Evolutionary conservation across 306 rosid species (phyloP), one percentile per base, ranked within the genome.

Genomic region (Sindora glabra): DNA sequence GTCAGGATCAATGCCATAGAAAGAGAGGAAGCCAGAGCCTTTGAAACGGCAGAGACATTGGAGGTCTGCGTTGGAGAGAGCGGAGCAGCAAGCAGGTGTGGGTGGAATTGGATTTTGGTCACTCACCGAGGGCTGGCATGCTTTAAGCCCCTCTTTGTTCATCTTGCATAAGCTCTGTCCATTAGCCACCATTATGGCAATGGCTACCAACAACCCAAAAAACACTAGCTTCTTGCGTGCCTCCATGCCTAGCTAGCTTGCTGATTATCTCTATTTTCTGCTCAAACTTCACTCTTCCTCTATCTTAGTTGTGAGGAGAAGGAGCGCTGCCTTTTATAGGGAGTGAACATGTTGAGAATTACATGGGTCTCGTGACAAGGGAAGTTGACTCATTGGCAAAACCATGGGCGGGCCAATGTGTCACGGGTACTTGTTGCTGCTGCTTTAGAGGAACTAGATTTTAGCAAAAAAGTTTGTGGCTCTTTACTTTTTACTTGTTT

Each of bases 1-100:
- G 2, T 45, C 13, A 15, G 85, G 56, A 59, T 86, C 72, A 37
- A 86, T 55, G 8, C 70, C 71, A 45, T 75, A 75, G 45, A 60
- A 1, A 22, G 18, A 2, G 55, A 86, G 57, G 17, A 73, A 36
- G 0, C 59, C 53, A 0, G 78, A 68, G 65, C 48, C 46, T 67
- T 73, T 73, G 63, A 58, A 74, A 40, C 27, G 4, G 47, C 95
- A 86, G 4, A 80, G 64, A 53, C 95, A 86, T 23, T 46, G 21
- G 33, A 80, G 66, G 62, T 86, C 74, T 13, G 90, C 81, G 0
- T 37, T 47, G 0, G 53, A 29, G 5, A 80, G 74, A 10, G 81
- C 85, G 0, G 77, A 24, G 71, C 95, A 86, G 10, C 95, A 86
- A 5, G 14, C 46, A 1, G 37, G 0, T 0, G 67, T 2, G 0